A percentile compares a stretch with the other conserved stretches of the same genome.
These are phyloP conservation scores for Myrmaecium sp. DNA, from an alignment of 2,329 filamentous ascomycete genomes.

Conservation along the genomic window DNA sequence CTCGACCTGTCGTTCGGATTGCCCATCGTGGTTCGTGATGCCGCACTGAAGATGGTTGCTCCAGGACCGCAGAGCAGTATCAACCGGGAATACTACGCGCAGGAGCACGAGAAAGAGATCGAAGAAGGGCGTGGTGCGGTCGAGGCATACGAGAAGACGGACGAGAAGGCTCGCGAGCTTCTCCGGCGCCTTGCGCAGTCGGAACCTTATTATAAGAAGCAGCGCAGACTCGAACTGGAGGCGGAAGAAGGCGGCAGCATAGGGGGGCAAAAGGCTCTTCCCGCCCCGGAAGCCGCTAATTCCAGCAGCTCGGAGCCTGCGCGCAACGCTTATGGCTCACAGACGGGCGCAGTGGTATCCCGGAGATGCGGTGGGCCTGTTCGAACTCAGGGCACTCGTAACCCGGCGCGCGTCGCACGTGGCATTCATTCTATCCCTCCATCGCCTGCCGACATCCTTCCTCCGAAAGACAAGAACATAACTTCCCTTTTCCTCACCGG, in stretches of 20 bases:
- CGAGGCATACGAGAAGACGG: conserved; percentile 90
- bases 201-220: conserved; percentile 89
- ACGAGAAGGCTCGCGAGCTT: conserved; percentile 87
- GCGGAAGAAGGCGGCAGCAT: conserved; percentile 25
- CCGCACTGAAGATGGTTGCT: conserved; percentile 92
- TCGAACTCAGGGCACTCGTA: conserved; percentile 16
- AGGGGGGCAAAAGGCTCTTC: conserved; percentile 26
- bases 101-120: conserved; percentile 90
- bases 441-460: conserved; percentile 67
- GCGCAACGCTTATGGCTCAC: too few relatives aligned
- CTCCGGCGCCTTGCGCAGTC: conserved; percentile 72
- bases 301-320: conserved; percentile 8
- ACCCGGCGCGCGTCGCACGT: conserved; percentile 21
- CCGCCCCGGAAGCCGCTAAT: too few relatives aligned
- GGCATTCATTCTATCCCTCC: conserved; percentile 48
- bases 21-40: conserved; percentile 87
- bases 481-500: conserved; percentile 91
- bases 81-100: conserved; percentile 93
- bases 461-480: conserved; percentile 69
- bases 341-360: too few relatives aligned
- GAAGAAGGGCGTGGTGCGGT: conserved; percentile 68
- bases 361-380: conserved; percentile 11
- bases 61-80: conserved; percentile 83
- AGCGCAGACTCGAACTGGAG: conserved; percentile 52
- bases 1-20: conserved; percentile 91